Conservation (phyloP, 2,329 filamentous ascomycete species). For the Pestalotiopsis sp. region DNA sequence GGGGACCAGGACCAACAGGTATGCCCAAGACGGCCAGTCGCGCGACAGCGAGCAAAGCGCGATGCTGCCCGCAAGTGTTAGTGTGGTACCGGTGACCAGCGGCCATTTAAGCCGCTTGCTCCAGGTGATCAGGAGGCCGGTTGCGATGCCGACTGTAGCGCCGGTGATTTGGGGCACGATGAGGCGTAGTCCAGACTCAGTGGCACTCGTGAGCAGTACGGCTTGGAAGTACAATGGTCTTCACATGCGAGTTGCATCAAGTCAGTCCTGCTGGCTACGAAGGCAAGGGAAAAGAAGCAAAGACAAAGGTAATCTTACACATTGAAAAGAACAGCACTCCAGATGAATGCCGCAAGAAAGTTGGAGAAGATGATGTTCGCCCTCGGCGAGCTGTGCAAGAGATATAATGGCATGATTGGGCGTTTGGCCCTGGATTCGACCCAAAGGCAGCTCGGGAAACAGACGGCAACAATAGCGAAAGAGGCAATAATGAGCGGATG, state of each 20-base stretch:
- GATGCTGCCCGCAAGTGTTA: conserved; percentile 52
- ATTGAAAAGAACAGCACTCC: conserved; percentile 63
- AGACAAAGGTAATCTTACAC: conserved; percentile 39
- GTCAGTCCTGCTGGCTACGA: neutral
- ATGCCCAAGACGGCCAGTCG: conserved; percentile 51
- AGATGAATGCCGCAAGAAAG: conserved; percentile 51
- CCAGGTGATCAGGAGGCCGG: conserved; percentile 64
- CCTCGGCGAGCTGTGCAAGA: conserved; percentile 52
- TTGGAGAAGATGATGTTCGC: conserved; percentile 62
- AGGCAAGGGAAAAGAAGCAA: neutral
- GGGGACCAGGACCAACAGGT: conserved; percentile 60
- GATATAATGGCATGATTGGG: conserved; percentile 63
- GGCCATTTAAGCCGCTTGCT: conserved; percentile 63
- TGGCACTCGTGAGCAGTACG: conserved; percentile 71
- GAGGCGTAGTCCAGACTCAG: conserved; percentile 72
- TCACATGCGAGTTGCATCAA: neutral
- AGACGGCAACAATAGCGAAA: conserved; percentile 49
- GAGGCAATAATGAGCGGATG: conserved; percentile 60
- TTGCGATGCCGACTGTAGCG: conserved; percentile 56
- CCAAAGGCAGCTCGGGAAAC: conserved; percentile 54
- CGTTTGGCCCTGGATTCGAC: conserved; percentile 51
- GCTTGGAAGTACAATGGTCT: conserved; percentile 78
- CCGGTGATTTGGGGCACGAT: conserved; percentile 63
- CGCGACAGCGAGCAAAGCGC: conserved; percentile 52
- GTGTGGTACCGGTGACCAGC: conserved; percentile 51